These are phyloP conservation scores for Eimeria acervulina DNA, from an alignment of 169 alveolate genomes.

Conservation along the genomic window DNA sequence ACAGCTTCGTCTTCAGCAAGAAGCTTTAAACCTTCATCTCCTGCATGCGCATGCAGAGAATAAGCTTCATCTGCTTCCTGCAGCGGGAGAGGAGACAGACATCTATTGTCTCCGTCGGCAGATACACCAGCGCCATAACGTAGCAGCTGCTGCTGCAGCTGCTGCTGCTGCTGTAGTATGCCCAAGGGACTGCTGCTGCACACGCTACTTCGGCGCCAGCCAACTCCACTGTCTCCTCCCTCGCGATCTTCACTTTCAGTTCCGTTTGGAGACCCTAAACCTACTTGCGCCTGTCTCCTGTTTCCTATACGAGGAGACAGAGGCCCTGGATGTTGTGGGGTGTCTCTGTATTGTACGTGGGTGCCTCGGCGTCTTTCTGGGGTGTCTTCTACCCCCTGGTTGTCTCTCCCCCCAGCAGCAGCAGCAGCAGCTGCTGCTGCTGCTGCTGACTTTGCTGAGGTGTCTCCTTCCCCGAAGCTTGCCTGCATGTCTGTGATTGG, in stretches of 20 bases:
- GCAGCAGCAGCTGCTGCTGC: not conserved
- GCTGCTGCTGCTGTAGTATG: no score
- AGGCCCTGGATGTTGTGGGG: not conserved
- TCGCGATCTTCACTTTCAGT: not conserved
- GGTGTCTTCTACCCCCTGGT: not conserved
- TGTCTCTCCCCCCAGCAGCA: not conserved
- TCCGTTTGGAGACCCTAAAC: not conserved
- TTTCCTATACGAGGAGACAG: not conserved
- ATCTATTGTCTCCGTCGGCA: no score
- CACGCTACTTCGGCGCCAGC: no score
- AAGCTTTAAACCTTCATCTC: slow-evolving; percentile 1
- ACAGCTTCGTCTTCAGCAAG: slow-evolving; percentile 73
- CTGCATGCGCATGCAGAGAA: slow-evolving; percentile 13
- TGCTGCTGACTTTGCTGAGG: not conserved
- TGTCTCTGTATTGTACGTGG: no score
- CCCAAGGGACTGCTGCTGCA: no score
- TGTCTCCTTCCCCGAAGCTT: not conserved
- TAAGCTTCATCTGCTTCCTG: slow-evolving; percentile 44
- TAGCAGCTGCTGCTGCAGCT: no score
- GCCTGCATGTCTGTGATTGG: slow-evolving; percentile 79
- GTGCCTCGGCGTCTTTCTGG: not conserved
- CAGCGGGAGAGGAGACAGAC: not conserved
- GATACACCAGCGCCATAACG: no score
- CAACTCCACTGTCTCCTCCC: not conserved
- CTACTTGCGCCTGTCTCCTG: not conserved